phyloP scores from a whole-genome alignment of 1,139 yeast genomes.

The Zygosaccharomyces pseudobailii region DNA sequence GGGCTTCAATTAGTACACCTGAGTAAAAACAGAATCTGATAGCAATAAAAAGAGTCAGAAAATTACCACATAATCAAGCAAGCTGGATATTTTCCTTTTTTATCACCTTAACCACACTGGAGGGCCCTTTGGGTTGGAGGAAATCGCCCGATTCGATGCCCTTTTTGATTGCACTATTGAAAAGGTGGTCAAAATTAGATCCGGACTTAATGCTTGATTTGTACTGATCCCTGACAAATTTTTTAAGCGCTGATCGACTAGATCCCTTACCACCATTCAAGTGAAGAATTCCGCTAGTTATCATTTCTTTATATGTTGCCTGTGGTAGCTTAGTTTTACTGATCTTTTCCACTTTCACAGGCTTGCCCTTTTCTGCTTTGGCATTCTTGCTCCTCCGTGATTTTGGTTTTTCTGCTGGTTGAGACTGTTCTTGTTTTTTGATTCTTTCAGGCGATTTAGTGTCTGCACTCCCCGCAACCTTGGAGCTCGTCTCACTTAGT shows the following conservation, averaged over 20 bases:
- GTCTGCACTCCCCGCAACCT: background rate
- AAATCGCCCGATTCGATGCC: slow-evolving; percentile 78
- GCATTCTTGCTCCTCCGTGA: background rate
- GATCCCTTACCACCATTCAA: slow-evolving; percentile 28
- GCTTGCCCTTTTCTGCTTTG: background rate
- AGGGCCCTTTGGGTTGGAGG: slow-evolving; percentile 76
- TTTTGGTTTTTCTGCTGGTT: no score
- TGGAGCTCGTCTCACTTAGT: background rate
- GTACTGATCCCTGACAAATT: slow-evolving; percentile 44
- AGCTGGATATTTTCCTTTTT: slow-evolving; percentile 12
- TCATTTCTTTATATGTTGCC: slow-evolving; percentile 28
- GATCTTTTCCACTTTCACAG: slow-evolving; percentile 2
- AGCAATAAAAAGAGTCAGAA: background rate
- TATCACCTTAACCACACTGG: slow-evolving; percentile 39
- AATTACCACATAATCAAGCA: background rate
- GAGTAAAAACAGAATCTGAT: background rate
- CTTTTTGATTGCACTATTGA: slow-evolving; percentile 74
- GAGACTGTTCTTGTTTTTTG: background rate
- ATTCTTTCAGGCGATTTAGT: background rate
- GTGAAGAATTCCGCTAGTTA: slow-evolving; percentile 20
- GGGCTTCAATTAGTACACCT: no score
- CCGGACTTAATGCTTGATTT: slow-evolving; percentile 57
- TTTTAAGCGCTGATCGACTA: slow-evolving; percentile 61
- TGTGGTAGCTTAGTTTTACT: slow-evolving; percentile 9
- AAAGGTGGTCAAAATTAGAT: slow-evolving; percentile 65